Evolutionary conservation across 768 basidiomycete species (phyloP), one percentile per base, ranked within the genome.

Genomic region (Termitomyces sp.): DNA sequence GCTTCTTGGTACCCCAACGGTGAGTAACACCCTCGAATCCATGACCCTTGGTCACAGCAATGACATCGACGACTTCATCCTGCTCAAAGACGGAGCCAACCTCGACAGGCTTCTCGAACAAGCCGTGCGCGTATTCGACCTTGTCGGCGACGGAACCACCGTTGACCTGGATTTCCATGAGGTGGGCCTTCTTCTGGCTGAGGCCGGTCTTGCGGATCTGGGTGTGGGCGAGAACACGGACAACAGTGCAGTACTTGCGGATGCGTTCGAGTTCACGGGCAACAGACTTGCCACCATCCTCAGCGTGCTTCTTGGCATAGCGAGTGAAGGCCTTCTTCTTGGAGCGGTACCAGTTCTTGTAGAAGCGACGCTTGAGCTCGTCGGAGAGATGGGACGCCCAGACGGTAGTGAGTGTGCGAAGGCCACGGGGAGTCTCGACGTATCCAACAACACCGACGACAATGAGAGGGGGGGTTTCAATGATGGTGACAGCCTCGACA

Each of bases 281-380:
- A 65, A 92, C 84, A 51, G 91, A 91, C 76, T 94, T 93, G 70
- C 93, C 94, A 63, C 84, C 83, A 68, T 94, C 90, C 73, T 98
- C 96, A 55, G 95, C 90, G 73, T 96, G 89, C 80, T 96, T 98
- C 87, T 97, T 97, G 72, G 97, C 95, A 76, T 99, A 99, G 71
- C 94, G 93, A 68, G 97, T 99, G 86, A 98, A 99, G 38, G 97
- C 97, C 88, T 99, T 99, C 86, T 98, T 98, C 91, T 99, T 99
- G 47, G 94, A 96, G 64, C 92, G 88, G 83, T 98, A 98, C 95
- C 96, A 98, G 85, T 96, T 97, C 84, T 94, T 95, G 89, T 98
- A 98, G 88, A 99, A 98, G 65, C 97, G 86, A 68, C 97, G 92
- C 78, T 96, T 99, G 72, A 98, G 71, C 72, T 98, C 95, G 73